Base-by-base conservation (phyloP, 2,329 filamentous ascomycete species). In the Colletotrichum sp. region DNA sequence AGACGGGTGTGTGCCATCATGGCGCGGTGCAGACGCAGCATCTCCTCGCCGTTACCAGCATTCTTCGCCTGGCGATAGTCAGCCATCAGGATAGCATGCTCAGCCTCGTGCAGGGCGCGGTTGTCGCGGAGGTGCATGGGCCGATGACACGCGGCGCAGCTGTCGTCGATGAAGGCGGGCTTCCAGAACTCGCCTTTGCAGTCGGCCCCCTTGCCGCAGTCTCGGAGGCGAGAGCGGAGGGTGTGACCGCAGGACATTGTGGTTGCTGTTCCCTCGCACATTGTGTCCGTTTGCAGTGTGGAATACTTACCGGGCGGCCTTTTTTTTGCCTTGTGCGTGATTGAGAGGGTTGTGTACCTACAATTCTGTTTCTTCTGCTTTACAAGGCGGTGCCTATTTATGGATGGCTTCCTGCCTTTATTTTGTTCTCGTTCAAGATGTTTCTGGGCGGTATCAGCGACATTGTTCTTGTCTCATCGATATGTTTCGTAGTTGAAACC, bases 91-190 rank as follows among this genome's bases (percentile, higher is more conserved):
- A 73, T 72, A 13, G 77, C 77, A 34, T 81, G 81, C 6, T 80
- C 75, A n/a, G 66, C 72, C 59, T 84, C 81, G 62, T 83, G 80
- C 26, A 80, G 71, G 12, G 80, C 72, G 75, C 79, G 80, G 21
- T 82, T 81, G 49, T 75, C 79, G 26, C 66, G 71, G 13, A 77
- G 78, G 24, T 72, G 73, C 60, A 80, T 79, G 1, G 80, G 79
- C 0, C 82, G 81, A 66, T 86, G 84, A 76, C 85, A 87, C 7
- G 77, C 67, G 9, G 84, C 82, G 78, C 85, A 87, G n/a, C 82
- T 84, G 77, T 85, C 84, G 57, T 82, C 74, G 59, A 86, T 68
- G 71, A 80, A 81, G 15, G 74, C 36, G 77, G 75, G 7, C 69
- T 73, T 21, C 57, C 39, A 9, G 55, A 66, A 1, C 59, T 49